These are phyloP conservation scores for Moesziomyces globuligerus DNA, from an alignment of 1,284 basidiomycete genomes.

Conservation along the genomic window DNA sequence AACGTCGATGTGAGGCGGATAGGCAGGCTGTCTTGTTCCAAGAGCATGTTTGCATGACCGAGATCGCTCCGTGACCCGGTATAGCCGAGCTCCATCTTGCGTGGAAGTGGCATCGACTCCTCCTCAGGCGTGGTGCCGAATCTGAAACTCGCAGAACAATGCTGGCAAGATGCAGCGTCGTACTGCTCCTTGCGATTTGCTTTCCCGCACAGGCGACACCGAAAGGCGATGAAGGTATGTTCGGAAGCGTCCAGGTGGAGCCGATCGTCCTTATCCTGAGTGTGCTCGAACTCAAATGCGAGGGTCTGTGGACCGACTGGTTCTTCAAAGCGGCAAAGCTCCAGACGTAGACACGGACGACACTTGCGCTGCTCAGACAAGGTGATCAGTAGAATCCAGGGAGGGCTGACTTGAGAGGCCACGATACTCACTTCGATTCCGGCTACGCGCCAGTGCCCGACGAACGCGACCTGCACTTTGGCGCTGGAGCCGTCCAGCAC, in stretches of 20 bases:
- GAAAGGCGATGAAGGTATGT: constrained; percentile 21
- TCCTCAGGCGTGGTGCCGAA: background rate
- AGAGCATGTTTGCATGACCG: constrained; percentile 19
- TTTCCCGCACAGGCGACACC: constrained; percentile 20
- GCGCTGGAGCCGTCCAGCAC: background rate
- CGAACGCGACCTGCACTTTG: background rate
- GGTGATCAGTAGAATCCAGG: too few relatives aligned
- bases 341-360: too few relatives aligned
- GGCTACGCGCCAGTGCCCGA: background rate
- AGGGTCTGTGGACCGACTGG: background rate
- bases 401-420: too few relatives aligned
- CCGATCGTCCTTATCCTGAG: background rate
- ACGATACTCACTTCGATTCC: background rate
- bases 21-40: constrained; percentile 11
- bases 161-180: constrained; percentile 6
- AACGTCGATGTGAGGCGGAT: constrained; percentile 15
- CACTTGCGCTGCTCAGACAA: too few relatives aligned
- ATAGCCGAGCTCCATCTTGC: constrained; percentile 21
- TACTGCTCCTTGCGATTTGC: constrained; percentile 16
- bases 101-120: background rate
- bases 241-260: background rate
- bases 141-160: constrained; percentile 11
- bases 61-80: constrained; percentile 25
- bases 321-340: background rate
- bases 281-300: background rate